Percentiles rank a stretch among this genome's conserved stretches.
Conservation (phyloP, 768 basidiomycete species). For the Agaricus subrufescens region DNA sequence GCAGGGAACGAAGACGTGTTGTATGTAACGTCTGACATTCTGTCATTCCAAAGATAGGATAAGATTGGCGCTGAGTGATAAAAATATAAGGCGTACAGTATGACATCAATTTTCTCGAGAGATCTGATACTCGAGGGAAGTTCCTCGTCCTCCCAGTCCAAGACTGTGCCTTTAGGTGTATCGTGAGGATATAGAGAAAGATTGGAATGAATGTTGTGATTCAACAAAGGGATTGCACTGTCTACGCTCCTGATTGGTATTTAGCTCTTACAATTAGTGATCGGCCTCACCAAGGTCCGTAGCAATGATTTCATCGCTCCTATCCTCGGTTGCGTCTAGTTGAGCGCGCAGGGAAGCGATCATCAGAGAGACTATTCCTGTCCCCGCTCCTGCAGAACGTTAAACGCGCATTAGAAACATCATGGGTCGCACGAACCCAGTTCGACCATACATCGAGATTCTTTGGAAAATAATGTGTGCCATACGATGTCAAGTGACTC, state of each 20-base stretch:
- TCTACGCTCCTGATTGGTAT: not conserved
- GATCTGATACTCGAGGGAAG: slow-evolving; percentile 41
- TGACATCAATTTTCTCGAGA: slow-evolving; percentile 48
- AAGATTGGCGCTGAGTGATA: not conserved
- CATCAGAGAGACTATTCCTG: slow-evolving; percentile 73
- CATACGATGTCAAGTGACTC: slow-evolving; percentile 17
- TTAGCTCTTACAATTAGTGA: not conserved
- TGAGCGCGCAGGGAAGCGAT: slow-evolving; percentile 53
- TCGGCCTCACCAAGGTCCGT: slow-evolving; percentile 66
- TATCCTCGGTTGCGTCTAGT: slow-evolving; percentile 8
- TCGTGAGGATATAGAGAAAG: slow-evolving; percentile 25
- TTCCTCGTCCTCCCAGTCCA: slow-evolving; percentile 74
- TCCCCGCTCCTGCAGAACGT: slow-evolving; percentile 63
- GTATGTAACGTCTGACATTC: slow-evolving; percentile 92
- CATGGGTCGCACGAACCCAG: slow-evolving; percentile 44
- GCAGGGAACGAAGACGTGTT: slow-evolving; percentile 83
- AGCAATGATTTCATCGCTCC: slow-evolving; percentile 26
- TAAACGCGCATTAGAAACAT: not conserved
- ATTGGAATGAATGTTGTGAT: slow-evolving; percentile 60
- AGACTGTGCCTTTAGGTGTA: slow-evolving; percentile 30
- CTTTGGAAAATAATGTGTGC: slow-evolving; percentile 34
- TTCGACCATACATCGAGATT: slow-evolving; percentile 52
- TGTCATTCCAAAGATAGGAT: slow-evolving; percentile 21
- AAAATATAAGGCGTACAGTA: slow-evolving; percentile 50
- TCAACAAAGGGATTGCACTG: slow-evolving; percentile 76